Base-by-base conservation (phyloP, 441 rosid genomes). In the Pelargonium myrrhifolium region DNA sequence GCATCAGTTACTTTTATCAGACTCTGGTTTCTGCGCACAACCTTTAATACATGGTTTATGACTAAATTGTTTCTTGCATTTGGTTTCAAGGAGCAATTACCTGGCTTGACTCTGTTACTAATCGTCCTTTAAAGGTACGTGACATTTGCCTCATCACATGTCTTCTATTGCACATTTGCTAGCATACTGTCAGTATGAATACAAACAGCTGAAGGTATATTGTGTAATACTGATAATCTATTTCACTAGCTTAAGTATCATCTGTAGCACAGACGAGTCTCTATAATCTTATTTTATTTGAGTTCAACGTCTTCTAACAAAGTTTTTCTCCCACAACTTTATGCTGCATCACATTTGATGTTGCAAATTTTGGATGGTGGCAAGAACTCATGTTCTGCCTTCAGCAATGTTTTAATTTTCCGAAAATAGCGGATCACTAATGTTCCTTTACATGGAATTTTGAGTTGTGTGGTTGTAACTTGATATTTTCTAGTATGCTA, bases 51-150 rank as follows among this genome's bases (percentile, higher is more conserved):
- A 28, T 73, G 64, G 18, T 39, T 75, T 55, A 43, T 53, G 49
- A 51, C 14, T 59, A 26, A 43, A 31, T 66, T 35, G 51, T 58
- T 60, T 72, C 0, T 39, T 12, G 63, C 67, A 47, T 65, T 68
- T 76, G 62, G 53, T 70, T 71, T 28, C 14, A 72, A 89, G 92
- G 95, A 66, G 70, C 85, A 70, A 84, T 84, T 72, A 87, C 89
- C 15, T 94, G 99, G 99, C 92, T 94, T 68, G 96, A 94, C 84
- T 91, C 99, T 65, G 87, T 91, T 61, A 87, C 91, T 40, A 94
- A 94, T 78, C 88, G 82, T 76, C 96, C 92, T 26, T 74, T 94
- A 71, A 89, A 88, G 97, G 99, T 94, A 78, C 20, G 22, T 55
- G 60, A 20, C 26, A 55, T 20, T 59, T 59, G 63, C 17, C 4